phyloP scores from a whole-genome alignment of 805 yeast genomes.

The Ogataea parapolymorpha region DNA sequence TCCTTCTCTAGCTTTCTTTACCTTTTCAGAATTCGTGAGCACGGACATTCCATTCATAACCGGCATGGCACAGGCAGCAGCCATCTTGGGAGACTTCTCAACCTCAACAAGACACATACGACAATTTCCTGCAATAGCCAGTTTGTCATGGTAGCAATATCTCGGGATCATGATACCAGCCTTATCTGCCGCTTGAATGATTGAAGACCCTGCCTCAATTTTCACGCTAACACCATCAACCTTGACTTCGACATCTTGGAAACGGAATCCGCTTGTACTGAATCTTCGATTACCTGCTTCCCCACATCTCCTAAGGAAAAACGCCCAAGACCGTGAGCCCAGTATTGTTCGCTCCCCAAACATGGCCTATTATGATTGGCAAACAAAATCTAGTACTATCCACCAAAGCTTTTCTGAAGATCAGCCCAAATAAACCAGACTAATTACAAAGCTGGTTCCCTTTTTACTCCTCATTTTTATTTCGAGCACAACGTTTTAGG shows the following conservation, averaged over 20 bases:
- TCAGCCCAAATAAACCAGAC: background rate
- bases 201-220: conserved; percentile 82
- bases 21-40: conserved; percentile 72
- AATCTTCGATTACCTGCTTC: conserved; percentile 14
- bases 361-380: too few species aligned
- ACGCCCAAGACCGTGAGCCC: conserved; percentile 1
- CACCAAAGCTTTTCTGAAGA: too few species aligned
- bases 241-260: conserved; percentile 35
- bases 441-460: background rate
- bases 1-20: conserved; percentile 81
- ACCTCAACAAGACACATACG: conserved; percentile 91
- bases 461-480: conserved; percentile 11
- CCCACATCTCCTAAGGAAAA: conserved; percentile 2
- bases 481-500: background rate
- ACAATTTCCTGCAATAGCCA: conserved; percentile 89
- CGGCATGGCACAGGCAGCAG: conserved; percentile 90
- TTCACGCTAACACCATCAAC: conserved; percentile 71
- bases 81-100: conserved; percentile 84
- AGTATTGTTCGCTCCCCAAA: too few species aligned
- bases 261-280: conserved; percentile 2
- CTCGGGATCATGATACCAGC: conserved; percentile 88
- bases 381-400: too few species aligned
- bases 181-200: conserved; percentile 87
- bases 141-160: conserved; percentile 87
- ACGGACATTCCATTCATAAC: conserved; percentile 90